Base-by-base conservation (phyloP, 2,329 filamentous ascomycete genomes). In the Colletotrichum theobromicola region DNA sequence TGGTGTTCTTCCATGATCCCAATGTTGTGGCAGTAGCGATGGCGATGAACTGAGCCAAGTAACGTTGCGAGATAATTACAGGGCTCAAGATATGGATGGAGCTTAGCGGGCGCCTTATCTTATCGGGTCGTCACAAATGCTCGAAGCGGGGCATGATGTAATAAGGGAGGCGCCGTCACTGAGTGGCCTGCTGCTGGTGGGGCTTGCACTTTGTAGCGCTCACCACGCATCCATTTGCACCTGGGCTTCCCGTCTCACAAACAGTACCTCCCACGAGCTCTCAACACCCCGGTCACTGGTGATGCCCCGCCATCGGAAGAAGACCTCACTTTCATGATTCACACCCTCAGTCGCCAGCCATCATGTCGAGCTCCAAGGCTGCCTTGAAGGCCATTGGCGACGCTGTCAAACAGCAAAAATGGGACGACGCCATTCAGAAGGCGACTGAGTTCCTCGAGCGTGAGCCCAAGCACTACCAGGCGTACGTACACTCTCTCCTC, bases 381-480 rank as follows among this genome's bases (percentile, higher is more conserved):
- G 91, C 93, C 74, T 88, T 98, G 79, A 98, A 98, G 86, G 91
- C 93, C 77, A 94, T 97, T 77, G 94, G 93, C 81, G 90, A 94
- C 77, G 93, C 93, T 61, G 89, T 98, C 78, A 94, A 95, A 81
- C 90, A 92, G 75, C 90, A 94, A 79, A 93, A 97, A 80, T 98
- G 93, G 86, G 93, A 94, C 75, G 92, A 94, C 80, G 95, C 94
- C 57, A 88, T 93, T 65, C 86, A 90, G 34, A 92, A 95, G 81
- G 92, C 94, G 6, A 88, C 91, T 75, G 89, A 90, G 32, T 87
- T 97, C 46, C 85, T 98, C 62, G 88, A 92, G 67, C 90, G 90
- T 77, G 95, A 98, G 76, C 85, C 93, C 3, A 90, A 93, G 76
- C 97, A 93, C 82, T 97, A 98, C 84, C 95, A 96, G 83, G 95